Evolutionary conservation across 257 asterid species (phyloP).

Genomic region (Verbascum thapsus): DNA sequence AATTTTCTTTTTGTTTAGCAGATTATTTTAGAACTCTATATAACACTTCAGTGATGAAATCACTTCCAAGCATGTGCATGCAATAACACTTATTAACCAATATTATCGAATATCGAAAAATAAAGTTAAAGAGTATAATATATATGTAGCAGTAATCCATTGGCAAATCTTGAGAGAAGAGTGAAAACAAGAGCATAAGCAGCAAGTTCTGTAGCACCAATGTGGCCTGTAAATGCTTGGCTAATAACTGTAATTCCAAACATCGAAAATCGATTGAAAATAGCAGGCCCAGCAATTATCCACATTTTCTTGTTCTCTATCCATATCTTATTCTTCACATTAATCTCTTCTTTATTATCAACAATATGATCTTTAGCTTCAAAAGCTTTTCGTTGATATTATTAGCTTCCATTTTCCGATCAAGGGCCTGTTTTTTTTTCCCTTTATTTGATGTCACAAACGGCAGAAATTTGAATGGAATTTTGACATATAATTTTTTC

Average conservation of each 20-base stretch:
- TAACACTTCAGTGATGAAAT: neutral
- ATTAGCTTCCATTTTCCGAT: conserved; percentile 37
- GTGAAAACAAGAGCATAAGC: conserved; percentile 59
- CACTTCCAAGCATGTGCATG: too few relatives aligned
- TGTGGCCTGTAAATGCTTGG: conserved; percentile 71
- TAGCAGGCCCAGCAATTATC: conserved; percentile 67
- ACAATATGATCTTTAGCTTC: conserved; percentile 4
- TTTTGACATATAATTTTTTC: too few relatives aligned
- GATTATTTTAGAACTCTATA: too few relatives aligned
- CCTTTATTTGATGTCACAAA: too few relatives aligned
- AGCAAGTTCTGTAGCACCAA: conserved; percentile 68
- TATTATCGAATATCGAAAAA: too few relatives aligned
- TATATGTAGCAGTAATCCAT: conserved; percentile 58
- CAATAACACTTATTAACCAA: too few relatives aligned
- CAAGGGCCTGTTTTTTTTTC: too few relatives aligned
- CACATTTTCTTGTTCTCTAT: conserved; percentile 62
- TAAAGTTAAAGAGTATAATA: neutral
- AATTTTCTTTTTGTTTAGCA: too few relatives aligned
- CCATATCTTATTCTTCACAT: conserved; percentile 36
- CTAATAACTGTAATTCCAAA: conserved; percentile 56
- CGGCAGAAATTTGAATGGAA: too few relatives aligned
- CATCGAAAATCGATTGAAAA: conserved; percentile 53
- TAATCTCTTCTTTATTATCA: conserved; percentile 28
- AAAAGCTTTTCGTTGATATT: conserved; percentile 27
- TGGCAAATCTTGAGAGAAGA: conserved; percentile 52